phyloP scores from a whole-genome alignment of 2,329 filamentous ascomycete species.

The Venturia asperata region DNA sequence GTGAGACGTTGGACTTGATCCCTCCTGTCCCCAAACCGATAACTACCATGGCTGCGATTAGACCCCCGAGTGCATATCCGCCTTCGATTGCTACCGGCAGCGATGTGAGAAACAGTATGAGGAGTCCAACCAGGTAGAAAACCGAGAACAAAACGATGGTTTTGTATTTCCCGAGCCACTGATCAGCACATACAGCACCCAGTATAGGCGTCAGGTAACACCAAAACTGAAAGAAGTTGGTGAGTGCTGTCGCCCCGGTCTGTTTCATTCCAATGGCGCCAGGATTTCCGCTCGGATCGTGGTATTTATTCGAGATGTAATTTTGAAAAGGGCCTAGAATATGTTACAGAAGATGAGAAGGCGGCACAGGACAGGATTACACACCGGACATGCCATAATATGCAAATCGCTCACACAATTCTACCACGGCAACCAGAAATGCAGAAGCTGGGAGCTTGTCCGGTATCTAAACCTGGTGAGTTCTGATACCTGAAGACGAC shows the following conservation, averaged over 20 bases:
- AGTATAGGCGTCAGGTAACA: conserved; percentile 39
- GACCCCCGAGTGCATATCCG: conserved; percentile 54
- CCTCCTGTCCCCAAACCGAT: conserved; percentile 71
- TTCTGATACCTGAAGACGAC: neutral
- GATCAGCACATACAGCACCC: conserved; percentile 54
- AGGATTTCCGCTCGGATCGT: conserved; percentile 22
- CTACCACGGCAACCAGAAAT: conserved; percentile 44
- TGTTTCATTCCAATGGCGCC: conserved; percentile 30
- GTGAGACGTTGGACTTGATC: conserved; percentile 70
- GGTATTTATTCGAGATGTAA: conserved; percentile 40
- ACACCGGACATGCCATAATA: conserved; percentile 37
- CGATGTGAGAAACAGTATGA: conserved; percentile 58
- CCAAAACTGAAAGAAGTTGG: conserved; percentile 44
- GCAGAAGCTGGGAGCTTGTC: conserved; percentile 42
- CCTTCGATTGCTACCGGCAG: conserved; percentile 56
- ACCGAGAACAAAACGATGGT: conserved; percentile 61
- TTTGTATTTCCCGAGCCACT: conserved; percentile 61
- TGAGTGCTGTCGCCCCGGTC: conserved; percentile 38
- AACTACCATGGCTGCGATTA: conserved; percentile 57
- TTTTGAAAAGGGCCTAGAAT: conserved; percentile 39
- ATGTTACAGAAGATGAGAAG: neutral
- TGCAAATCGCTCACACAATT: conserved; percentile 45
- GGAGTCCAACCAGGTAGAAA: conserved; percentile 59
- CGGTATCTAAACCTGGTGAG: conserved; percentile 26
- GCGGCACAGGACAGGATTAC: neutral